phyloP scores from a whole-genome alignment of 2,329 filamentous ascomycete genomes.

The Colletotrichum truncatum region DNA sequence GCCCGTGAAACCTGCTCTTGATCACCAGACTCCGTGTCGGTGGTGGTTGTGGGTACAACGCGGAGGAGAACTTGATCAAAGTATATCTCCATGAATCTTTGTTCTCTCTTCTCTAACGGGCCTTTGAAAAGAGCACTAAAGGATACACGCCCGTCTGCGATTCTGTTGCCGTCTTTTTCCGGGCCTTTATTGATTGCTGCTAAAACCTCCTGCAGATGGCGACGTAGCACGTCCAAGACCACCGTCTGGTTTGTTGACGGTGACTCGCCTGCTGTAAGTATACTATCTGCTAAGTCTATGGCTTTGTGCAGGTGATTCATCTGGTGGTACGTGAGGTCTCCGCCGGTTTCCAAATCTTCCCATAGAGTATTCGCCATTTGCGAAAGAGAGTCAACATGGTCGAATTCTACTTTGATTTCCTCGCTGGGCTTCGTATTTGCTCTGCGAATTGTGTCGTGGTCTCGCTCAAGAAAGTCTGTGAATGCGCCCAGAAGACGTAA shows the following conservation, averaged over 20 bases:
- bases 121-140: neutral
- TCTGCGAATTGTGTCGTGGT: constrained; percentile 28
- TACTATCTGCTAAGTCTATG: constrained; percentile 21
- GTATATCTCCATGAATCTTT: constrained; percentile 20
- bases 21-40: neutral
- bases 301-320: neutral
- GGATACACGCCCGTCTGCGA: neutral
- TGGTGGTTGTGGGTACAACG: neutral
- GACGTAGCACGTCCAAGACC: constrained; percentile 57
- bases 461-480: constrained; percentile 34
- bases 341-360: neutral
- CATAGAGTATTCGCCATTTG: neutral
- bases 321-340: neutral
- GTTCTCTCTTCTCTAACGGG: constrained; percentile 9
- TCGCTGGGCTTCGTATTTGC: constrained; percentile 27
- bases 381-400: neutral
- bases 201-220: constrained; percentile 58
- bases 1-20: constrained; percentile 4
- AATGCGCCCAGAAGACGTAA: constrained; percentile 51
- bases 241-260: constrained; percentile 18
- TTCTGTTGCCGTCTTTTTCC: neutral
- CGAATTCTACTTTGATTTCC: constrained; percentile 2
- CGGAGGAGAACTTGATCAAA: constrained; percentile 1
- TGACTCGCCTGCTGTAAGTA: constrained; percentile 35
- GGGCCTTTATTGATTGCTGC: constrained; percentile 50